Evolutionary conservation across 1,284 basidiomycete species (phyloP), one percentile per base, ranked within the genome.

Genomic region (Malassezia arunalokei): DNA sequence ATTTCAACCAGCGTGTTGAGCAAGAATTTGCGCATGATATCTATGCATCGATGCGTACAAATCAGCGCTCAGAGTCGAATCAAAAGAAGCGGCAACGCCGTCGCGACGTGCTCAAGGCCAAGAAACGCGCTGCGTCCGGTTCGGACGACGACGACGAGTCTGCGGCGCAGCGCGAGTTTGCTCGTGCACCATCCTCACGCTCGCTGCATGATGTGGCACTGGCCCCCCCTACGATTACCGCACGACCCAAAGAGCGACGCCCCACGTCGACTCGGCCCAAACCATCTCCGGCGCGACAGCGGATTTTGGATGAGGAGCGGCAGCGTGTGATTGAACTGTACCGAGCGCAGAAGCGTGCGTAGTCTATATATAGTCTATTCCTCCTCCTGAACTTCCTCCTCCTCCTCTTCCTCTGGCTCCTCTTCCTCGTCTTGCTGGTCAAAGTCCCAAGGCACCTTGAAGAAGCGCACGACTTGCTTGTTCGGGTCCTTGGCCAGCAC

Each of bases 401-500:
- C 78, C 33, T 81, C 80, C 43, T 77, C 78, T 3, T 51, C 72
- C 49, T 77, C 76, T 15, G 74, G 79, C n/a, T 81, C 66, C 17
- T 52, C 58, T 27, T 71, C 63, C 42, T 70, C 69, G 73, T 49
- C 58, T 27, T 68, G 57, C 51, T 70, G 68, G 73, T 96, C 95
- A 32, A 90, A 83, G 58, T 83, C 82, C 68, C 83, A 77, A 8
- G 92, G 94, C 6, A 98, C 88, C 51, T 84, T 78, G 78, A 96
- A 99, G 45, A 99, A 77, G 54, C 90, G 84, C 73, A 98, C 84
- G 65, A 92, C 83, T 52, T 90, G 86, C 59, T 68, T 70, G 64
- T 73, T 73, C 43, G 70, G 70, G 53, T 73, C 69, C 58, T 73
- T 73, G 45, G 64, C 54, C 15, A 73, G 54, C n/a, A 73, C 67